Evolutionary conservation across 768 basidiomycete species (phyloP), one percentile per base, ranked within the genome.

Genomic region (Lactifluus piperatus): DNA sequence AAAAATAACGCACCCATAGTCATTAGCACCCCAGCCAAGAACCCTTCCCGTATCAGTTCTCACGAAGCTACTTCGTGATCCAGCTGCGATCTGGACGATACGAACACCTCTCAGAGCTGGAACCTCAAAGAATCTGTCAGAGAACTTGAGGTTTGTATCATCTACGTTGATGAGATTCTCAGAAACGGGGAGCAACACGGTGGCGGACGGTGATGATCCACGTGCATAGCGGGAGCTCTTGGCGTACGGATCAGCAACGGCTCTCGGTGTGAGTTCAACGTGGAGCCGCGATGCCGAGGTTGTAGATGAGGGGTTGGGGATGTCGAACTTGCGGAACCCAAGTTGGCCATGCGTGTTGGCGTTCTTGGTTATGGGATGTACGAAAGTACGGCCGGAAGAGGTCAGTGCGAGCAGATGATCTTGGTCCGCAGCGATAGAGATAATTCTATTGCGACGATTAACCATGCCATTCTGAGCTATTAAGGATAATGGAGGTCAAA

Each of bases 1-100:
- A 4, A 14, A 4, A 14, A 26, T 22, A 8, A 60, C 79, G 52
- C 64, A 87, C 87, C 92, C 92, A 65, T 79, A 86, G 63, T 89
- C 85, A 68, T 97, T 95, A 1, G 90, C 90, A 46, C 94, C 94
- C 83, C 89, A 95, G 0, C 84, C 91, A 20, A 97, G 78, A 10
- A 94, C 88, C 54, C 83, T 76, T 2, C 92, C 94, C 2, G 75
- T 71, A 6, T 72, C 65, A 0, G 91, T 91, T 26, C 83, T 75
- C 10, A 78, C 85, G 67, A 90, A 91, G 66, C 88, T 92, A 48
- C 80, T 84, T 55, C 83, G 77, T 39, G 76, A 75, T 2, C 91
- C 91, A 26, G 91, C 81, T 29, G 84, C 83, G 45, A 92, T 75
- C 70, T 91, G 85, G 20, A 77, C 79, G 45, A 89, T 75, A 24